Conservation (phyloP, 768 basidiomycete genomes). For the Leccinum boreale region DNA sequence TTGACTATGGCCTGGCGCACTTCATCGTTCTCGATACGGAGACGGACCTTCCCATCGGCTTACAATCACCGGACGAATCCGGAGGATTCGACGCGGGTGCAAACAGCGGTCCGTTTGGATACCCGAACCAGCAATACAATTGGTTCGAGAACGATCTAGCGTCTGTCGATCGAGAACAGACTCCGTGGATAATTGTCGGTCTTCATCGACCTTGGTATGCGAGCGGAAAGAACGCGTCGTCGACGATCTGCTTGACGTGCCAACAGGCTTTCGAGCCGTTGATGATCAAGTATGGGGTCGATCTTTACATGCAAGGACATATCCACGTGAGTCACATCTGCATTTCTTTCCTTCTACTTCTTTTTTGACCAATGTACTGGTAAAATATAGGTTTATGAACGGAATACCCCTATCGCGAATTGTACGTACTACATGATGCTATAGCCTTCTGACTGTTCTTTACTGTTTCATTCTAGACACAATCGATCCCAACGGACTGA, state of each 20-base stretch:
- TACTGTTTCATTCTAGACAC: conserved; percentile 1
- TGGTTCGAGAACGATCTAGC: conserved; percentile 28
- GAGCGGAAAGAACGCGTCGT: conserved; percentile 4
- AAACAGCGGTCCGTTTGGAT: conserved; percentile 26
- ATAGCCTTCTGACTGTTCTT: too few species aligned
- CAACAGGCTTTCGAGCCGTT: conserved; percentile 29
- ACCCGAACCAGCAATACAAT: conserved; percentile 26
- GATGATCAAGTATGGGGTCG: conserved; percentile 31
- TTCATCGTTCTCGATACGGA: conserved; percentile 24
- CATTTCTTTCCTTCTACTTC: neutral
- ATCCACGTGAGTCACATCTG: conserved; percentile 15
- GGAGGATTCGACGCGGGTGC: conserved; percentile 21
- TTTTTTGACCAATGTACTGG: neutral
- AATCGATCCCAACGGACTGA: conserved; percentile 22
- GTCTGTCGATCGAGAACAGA: conserved; percentile 20
- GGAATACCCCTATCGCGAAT: conserved; percentile 25
- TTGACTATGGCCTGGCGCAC: conserved; percentile 29
- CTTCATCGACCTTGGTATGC: conserved; percentile 30
- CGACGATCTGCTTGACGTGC: conserved; percentile 14
- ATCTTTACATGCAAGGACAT: conserved; percentile 30
- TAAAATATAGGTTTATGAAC: conserved; percentile 19
- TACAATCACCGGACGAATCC: conserved; percentile 22
- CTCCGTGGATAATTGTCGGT: conserved; percentile 28
- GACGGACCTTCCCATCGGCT: conserved; percentile 24
- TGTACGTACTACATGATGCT: conserved; percentile 9